These are phyloP conservation scores for Pestalotiopsis sp. DNA, from an alignment of 2,329 filamentous ascomycete genomes.

Conservation along the genomic window DNA sequence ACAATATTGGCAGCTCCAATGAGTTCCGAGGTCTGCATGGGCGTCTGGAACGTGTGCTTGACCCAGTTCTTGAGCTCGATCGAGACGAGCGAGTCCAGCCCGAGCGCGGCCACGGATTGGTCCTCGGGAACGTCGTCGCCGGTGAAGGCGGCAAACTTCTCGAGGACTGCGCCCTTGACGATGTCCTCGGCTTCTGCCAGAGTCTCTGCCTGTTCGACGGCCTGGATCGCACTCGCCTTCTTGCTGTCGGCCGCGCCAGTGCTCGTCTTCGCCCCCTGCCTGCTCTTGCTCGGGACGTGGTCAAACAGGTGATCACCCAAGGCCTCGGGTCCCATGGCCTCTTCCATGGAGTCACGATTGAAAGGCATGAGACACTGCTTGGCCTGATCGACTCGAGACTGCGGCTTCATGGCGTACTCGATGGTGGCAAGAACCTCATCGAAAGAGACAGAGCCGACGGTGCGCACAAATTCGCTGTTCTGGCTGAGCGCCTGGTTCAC, in stretches of 20 bases:
- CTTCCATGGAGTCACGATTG: slow-evolving; percentile 18
- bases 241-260: neutral
- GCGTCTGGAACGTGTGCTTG: slow-evolving; percentile 18
- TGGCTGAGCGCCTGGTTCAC: slow-evolving; percentile 11
- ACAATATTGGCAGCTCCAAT: slow-evolving; percentile 15
- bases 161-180: slow-evolving; percentile 15
- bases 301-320: slow-evolving; percentile 17
- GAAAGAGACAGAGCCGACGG: slow-evolving; percentile 18
- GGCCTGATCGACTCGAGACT: slow-evolving; percentile 13
- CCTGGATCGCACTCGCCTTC: slow-evolving; percentile 7
- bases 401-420: slow-evolving; percentile 20
- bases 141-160: slow-evolving; percentile 12
- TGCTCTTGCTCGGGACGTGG: slow-evolving; percentile 16
- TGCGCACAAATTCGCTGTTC: slow-evolving; percentile 14
- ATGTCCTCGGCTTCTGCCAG: slow-evolving; percentile 17
- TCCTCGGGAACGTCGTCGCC: slow-evolving; percentile 16
- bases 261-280: neutral
- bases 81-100: slow-evolving; percentile 13
- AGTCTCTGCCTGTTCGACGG: slow-evolving; percentile 13
- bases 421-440: slow-evolving; percentile 16
- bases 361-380: slow-evolving; percentile 20
- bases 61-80: slow-evolving; percentile 16
- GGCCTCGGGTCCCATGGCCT: slow-evolving; percentile 15
- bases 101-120: slow-evolving; percentile 10
- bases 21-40: slow-evolving; percentile 15